Base-by-base conservation (phyloP, 768 basidiomycete species). In the Sarcomyxa edulis region DNA sequence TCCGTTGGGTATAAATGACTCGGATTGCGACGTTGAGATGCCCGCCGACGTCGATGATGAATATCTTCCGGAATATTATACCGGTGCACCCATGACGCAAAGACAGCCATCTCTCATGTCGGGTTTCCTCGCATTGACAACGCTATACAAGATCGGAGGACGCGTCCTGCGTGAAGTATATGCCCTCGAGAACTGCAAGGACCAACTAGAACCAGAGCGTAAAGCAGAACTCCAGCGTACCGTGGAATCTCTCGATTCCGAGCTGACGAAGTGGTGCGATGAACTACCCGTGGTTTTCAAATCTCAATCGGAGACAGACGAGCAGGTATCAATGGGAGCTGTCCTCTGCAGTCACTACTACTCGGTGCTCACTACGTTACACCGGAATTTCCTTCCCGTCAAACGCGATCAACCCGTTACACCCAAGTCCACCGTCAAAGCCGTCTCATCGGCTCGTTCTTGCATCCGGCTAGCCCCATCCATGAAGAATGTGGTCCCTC, bases 291-390 rank as follows among this genome's bases (percentile, higher is more conserved):
- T 65, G 4, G 72, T 71, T 25, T 88, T 90, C 74, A 88, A 86
- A 62, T 81, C 81, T 3, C 70, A 78, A 43, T 79, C 75, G 10
- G 65, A 74, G 44, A 87, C 78, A 18, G 81, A 86, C 42, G 79
- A 86, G 53, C 85, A 91, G 57, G 84, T 84, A 18, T 82, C 84
- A 1, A 86, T 91, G 81, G 84, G 84, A 8, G 82, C 85, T 29
- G 83, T 89, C 25, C 71, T 92, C 8, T 89, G 81, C 71, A 87
- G 86, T 49, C 87, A 91, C 54, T 92, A 91, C 53, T 93, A 93
- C 59, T 90, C 87, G 11, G 72, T 92, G 29, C 65, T 90, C 50
- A 89, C 86, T 4, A 89, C 89, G 5, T 76, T 92, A 33, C 90
- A 92, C 53, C 87, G 90, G 33, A 91, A 91, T 57, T 81, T 91